Conservation (phyloP, 2,329 filamentous ascomycete genomes). For the Fusarium ambrosium region DNA sequence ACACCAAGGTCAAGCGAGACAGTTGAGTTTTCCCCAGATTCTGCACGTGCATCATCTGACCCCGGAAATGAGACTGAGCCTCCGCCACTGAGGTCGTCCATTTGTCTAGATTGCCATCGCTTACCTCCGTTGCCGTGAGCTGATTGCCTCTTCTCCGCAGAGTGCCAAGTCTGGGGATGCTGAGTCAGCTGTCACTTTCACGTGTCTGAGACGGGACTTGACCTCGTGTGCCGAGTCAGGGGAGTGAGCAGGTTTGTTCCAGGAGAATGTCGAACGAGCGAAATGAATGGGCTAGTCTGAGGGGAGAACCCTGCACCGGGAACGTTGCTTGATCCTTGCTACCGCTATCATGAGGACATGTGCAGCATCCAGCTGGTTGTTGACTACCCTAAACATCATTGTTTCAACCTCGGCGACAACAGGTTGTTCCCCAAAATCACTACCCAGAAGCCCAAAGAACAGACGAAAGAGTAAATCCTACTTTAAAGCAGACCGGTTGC, state of each 20-base stretch:
- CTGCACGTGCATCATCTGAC: conserved; percentile 41
- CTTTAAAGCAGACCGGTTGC: background rate
- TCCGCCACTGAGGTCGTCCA: conserved; percentile 28
- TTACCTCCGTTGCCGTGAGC: conserved; percentile 1
- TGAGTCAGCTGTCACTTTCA: conserved; percentile 32
- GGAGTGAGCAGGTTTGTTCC: background rate
- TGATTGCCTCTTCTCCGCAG: conserved; percentile 8
- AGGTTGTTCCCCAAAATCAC: background rate
- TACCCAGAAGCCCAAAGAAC: background rate
- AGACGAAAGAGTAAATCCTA: background rate
- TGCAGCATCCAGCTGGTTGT: background rate
- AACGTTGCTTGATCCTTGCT: background rate
- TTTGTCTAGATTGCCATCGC: conserved; percentile 19
- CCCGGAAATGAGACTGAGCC: conserved; percentile 31
- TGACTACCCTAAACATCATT: background rate
- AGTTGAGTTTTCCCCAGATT: conserved; percentile 42
- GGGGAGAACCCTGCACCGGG: background rate
- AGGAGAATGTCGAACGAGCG: background rate
- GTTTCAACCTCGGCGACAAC: background rate
- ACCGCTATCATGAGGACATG: background rate
- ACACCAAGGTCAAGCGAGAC: background rate
- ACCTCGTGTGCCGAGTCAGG: background rate
- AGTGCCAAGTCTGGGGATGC: conserved; percentile 4
- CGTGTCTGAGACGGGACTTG: conserved; percentile 14
- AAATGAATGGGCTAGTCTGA: background rate